Conservation (phyloP, 768 basidiomycete genomes). For the Galerina sulciceps region DNA sequence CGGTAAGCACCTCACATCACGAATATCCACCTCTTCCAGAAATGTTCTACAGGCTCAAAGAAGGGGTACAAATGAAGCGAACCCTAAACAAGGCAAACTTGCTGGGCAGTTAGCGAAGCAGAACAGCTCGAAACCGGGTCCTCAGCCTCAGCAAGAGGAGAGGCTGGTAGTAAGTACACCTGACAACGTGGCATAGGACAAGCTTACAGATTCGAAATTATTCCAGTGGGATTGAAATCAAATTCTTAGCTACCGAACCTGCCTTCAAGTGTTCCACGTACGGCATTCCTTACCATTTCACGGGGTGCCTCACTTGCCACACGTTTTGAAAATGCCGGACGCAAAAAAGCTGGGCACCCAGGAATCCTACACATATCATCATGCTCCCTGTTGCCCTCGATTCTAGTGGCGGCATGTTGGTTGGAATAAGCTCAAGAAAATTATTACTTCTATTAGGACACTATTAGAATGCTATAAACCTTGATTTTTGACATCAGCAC, state of each 20-base stretch:
- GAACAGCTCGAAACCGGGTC: constrained; percentile 33
- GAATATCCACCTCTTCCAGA: constrained; percentile 23
- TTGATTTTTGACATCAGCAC: too few relatives aligned
- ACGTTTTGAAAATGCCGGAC: constrained; percentile 21
- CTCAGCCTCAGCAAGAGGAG: constrained; percentile 39
- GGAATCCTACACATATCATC: too few relatives aligned
- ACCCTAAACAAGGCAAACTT: constrained; percentile 53
- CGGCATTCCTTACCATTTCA: constrained; percentile 19
- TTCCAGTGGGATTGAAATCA: constrained; percentile 41
- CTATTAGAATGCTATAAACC: background rate
- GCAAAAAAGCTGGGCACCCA: background rate
- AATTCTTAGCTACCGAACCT: background rate
- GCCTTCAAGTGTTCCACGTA: background rate
- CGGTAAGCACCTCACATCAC: constrained; percentile 43
- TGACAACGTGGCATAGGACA: background rate
- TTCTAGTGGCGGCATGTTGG: background rate
- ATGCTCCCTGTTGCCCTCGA: background rate
- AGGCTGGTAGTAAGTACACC: constrained; percentile 44
- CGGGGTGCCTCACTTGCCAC: constrained; percentile 22
- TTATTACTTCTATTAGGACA: too few relatives aligned
- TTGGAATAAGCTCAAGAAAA: too few relatives aligned
- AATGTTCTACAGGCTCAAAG: constrained; percentile 40
- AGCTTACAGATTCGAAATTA: background rate
- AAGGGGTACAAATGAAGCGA: constrained; percentile 45
- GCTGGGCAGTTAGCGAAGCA: constrained; percentile 46